Percentiles rank a stretch among this genome's conserved stretches.
phyloP scores from a whole-genome alignment of 345 rosid species.

The Citrus trifoliata region DNA sequence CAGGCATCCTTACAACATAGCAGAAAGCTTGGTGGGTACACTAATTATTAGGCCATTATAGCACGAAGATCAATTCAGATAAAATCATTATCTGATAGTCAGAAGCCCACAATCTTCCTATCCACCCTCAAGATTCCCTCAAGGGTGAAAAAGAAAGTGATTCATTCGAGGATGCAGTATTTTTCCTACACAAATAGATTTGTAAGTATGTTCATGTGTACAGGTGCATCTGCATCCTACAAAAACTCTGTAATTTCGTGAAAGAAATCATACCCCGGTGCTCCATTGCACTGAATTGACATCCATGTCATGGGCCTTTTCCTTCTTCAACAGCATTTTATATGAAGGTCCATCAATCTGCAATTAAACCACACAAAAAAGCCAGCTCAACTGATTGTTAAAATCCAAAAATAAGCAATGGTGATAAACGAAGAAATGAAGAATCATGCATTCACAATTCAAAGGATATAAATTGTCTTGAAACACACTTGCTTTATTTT shows the following conservation, averaged over 20 bases:
- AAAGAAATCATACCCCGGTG: slow-evolving; percentile 57
- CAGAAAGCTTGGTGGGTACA: not conserved
- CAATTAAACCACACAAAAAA: slow-evolving; percentile 8
- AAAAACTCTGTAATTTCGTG: not conserved
- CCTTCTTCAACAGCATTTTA: slow-evolving; percentile 61
- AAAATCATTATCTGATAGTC: not conserved
- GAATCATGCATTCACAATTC: not conserved
- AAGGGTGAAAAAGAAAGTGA: not conserved
- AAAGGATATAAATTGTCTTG: not conserved
- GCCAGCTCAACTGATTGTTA: not conserved
- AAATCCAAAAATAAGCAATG: not conserved
- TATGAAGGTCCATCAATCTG: slow-evolving; percentile 75
- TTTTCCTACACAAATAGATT: not conserved
- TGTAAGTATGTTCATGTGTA: too few species aligned
- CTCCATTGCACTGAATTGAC: slow-evolving; percentile 82
- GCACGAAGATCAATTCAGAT: too few species aligned
- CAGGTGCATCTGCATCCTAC: too few species aligned
- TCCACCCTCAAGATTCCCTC: not conserved
- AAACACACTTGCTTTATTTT: not conserved
- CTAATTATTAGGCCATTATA: not conserved
- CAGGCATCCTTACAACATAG: not conserved
- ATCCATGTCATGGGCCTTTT: slow-evolving; percentile 92
- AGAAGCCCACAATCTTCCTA: not conserved
- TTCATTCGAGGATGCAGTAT: not conserved
- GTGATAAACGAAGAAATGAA: not conserved